Base-by-base conservation (phyloP, 352 stramenopile genomes). In the Phytophthora lateralis region DNA sequence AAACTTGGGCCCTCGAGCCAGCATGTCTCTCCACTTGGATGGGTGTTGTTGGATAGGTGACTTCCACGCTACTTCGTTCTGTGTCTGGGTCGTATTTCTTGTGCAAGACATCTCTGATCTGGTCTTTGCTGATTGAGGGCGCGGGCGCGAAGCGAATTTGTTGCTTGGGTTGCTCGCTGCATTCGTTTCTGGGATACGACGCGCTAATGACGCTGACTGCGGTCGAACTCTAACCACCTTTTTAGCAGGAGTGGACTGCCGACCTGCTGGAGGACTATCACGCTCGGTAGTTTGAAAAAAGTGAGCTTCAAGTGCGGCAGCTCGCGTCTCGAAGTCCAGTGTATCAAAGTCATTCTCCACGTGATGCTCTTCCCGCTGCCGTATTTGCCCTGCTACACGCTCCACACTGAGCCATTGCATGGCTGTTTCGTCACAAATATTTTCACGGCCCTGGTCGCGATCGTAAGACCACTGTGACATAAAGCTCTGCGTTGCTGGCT, bases 11-110 rank as follows among this genome's bases (percentile, higher is more conserved):
- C 70, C 72, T 8, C 70, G 63, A 41, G 61, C 50, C 26, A 84
- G 55, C 66, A 81, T 81, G 18, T 76, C 69, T 34, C 69, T 73
- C 75, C 75, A 84, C 43, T 80, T 84, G 9, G 69, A 78, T 27
- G 50, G 15, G 15, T 70, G 64, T 3, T 66, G 53, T 26, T 59
- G 20, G 26, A 18, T 6, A 1, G 34, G 39, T 6, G 60, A 6
- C 30, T 60, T 50, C 17, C 48, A 54, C 0, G 37, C 48, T 6
- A 47, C 27, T 14, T 41, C 48, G 10, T 44, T 17, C 9, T 64
- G 20, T 0, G 4, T 54, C 12, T 64, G n/a, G 5, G 27, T 44
- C 20, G 15, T 6, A 18, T 44, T 14, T n/a, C 6, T 34, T 24
- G 42, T n/a, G 20, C 15, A 12, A 30, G 34, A 8, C 12, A 32